Conservation (phyloP, 2,329 filamentous ascomycete genomes). For the Arthrobotrys conoides region DNA sequence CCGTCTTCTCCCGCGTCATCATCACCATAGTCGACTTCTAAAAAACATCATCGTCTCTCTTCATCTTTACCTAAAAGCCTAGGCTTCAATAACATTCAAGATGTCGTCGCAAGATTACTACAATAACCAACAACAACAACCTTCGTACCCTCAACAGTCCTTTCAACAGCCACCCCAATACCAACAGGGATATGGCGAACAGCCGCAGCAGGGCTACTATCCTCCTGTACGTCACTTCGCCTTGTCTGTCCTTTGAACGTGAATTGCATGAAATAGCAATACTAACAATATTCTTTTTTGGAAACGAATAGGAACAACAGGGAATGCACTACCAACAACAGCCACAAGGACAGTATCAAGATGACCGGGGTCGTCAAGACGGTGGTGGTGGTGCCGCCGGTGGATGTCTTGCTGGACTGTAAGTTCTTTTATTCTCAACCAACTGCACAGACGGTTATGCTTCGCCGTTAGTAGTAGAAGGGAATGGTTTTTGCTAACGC, state of each 20-base stretch:
- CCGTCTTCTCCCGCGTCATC: background rate
- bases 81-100: constrained; percentile 28
- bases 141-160: constrained; percentile 47
- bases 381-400: constrained; percentile 31
- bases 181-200: constrained; percentile 53
- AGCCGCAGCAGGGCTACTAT: constrained; percentile 56
- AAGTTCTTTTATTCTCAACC: background rate
- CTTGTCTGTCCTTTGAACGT: background rate
- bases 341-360: constrained; percentile 43
- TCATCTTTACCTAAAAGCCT: constrained; percentile 5
- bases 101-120: constrained; percentile 59
- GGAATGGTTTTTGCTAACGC: constrained; percentile 17
- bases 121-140: constrained; percentile 41
- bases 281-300: constrained; percentile 26
- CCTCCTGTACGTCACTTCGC: constrained; percentile 42
- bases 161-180: constrained; percentile 51
- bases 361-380: constrained; percentile 42
- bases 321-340: constrained; percentile 60
- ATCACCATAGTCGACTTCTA: background rate
- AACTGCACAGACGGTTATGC: background rate
- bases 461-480: no score
- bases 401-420: constrained; percentile 59
- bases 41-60: background rate
- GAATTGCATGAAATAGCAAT: background rate
- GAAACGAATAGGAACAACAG: constrained; percentile 38